Evolutionary conservation across 2,329 filamentous ascomycete genomes (phyloP).

Genomic region (Aschersonia sp.): DNA sequence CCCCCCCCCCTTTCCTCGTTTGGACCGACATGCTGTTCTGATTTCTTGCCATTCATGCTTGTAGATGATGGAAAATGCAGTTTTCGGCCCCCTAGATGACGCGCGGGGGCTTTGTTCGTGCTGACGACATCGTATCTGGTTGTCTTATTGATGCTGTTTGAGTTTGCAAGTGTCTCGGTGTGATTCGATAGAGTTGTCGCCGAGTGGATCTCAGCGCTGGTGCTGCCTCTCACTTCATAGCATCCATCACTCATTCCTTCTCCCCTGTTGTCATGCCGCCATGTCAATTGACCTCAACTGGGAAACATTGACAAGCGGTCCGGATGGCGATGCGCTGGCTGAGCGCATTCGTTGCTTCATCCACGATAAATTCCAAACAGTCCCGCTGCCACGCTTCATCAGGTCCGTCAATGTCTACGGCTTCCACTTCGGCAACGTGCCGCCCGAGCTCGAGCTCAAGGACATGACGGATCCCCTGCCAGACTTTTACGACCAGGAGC

Average conservation of each 20-base stretch:
- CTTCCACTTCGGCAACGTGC: constrained; percentile 77
- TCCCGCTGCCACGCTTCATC: constrained; percentile 87
- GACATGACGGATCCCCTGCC: constrained; percentile 91
- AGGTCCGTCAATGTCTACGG: constrained; percentile 88
- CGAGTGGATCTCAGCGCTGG: too few species aligned
- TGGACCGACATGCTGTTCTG: not conserved
- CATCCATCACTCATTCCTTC: too few species aligned
- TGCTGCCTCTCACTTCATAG: too few species aligned
- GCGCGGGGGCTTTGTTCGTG: too few species aligned
- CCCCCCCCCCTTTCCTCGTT: not conserved
- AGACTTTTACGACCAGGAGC: constrained; percentile 85
- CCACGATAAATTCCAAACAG: constrained; percentile 87
- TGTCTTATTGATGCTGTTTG: too few species aligned
- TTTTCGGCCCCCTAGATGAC: too few species aligned
- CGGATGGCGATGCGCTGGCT: constrained; percentile 73
- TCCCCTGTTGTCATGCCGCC: constrained; percentile 1
- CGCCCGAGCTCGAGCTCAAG: constrained; percentile 81
- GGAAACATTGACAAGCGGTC: constrained; percentile 78
- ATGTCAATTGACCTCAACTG: constrained; percentile 99
- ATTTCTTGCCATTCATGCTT: not conserved
- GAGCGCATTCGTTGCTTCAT: constrained; percentile 84
- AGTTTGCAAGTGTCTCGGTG: too few species aligned
- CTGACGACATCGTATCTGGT: too few species aligned
- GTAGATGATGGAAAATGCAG: too few species aligned
- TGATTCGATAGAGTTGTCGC: too few species aligned